Conservation (phyloP, 2,329 filamentous ascomycete genomes). For the Thelonectria olida region DNA sequence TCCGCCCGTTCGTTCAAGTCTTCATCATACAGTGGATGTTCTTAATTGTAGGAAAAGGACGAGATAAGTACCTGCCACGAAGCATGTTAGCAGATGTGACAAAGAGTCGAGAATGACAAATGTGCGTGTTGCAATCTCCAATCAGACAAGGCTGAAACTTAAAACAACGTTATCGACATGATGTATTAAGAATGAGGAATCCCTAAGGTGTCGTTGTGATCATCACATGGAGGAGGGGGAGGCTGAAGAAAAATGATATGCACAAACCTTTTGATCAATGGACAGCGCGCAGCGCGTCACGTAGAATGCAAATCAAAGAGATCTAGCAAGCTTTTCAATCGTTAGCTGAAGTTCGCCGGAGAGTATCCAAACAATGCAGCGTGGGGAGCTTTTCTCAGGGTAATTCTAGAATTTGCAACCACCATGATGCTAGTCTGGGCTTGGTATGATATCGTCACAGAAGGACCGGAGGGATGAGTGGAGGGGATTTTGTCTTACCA, state of each 20-base stretch:
- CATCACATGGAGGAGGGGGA: conserved; percentile 59
- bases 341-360: conserved; percentile 7
- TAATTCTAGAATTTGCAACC: conserved; percentile 62
- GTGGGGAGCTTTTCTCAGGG: conserved; percentile 59
- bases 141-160: conserved; percentile 78
- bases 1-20: conserved; percentile 76
- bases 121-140: conserved; percentile 46
- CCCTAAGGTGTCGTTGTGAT: conserved; percentile 69
- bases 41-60: conserved; percentile 15
- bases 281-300: conserved; percentile 11
- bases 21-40: conserved; percentile 63
- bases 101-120: conserved; percentile 27
- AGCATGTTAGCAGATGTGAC: conserved; percentile 48
- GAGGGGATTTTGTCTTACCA: conserved; percentile 33
- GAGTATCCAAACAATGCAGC: conserved; percentile 24
- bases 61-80: conserved; percentile 53
- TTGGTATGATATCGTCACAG: conserved; percentile 61
- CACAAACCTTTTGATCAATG: conserved; percentile 58
- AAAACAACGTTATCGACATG: conserved; percentile 68
- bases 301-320: conserved; percentile 19
- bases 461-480: conserved; percentile 19
- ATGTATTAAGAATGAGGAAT: conserved; percentile 75
- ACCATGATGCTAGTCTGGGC: conserved; percentile 54
- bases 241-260: conserved; percentile 11
- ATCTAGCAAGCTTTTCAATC: conserved; percentile 4